These are phyloP conservation scores for Tulasnella sp. DNA, from an alignment of 768 basidiomycete genomes.

Conservation along the genomic window DNA sequence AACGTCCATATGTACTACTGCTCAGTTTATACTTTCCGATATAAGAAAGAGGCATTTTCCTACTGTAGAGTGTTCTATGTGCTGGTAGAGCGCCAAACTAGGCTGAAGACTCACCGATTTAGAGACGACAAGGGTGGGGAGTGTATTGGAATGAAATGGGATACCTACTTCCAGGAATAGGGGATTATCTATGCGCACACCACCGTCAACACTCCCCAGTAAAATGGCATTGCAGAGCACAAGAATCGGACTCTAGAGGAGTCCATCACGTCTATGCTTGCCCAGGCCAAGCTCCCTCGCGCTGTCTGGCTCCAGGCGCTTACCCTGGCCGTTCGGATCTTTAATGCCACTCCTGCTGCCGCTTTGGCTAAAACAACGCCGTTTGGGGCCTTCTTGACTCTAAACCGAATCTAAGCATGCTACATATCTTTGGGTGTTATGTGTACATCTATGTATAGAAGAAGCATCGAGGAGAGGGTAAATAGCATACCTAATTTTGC, in stretches of 20 bases:
- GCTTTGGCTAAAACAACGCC: background rate
- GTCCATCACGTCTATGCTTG: slow-evolving; percentile 1
- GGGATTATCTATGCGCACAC: slow-evolving; percentile 16
- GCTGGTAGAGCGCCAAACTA: slow-evolving; percentile 5
- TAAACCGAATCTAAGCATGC: slow-evolving; percentile 3
- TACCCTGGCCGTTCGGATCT: background rate
- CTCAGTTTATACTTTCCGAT: background rate
- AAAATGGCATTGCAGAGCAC: slow-evolving; percentile 17
- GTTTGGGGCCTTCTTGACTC: background rate
- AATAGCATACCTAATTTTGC: background rate
- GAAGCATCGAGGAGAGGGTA: background rate
- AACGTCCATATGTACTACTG: slow-evolving; percentile 3
- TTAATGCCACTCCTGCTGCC: background rate
- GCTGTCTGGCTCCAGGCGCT: slow-evolving; percentile 12
- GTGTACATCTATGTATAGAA: slow-evolving; percentile 9
- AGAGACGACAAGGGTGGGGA: slow-evolving; percentile 18
- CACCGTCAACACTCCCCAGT: slow-evolving; percentile 14
- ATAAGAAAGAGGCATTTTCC: slow-evolving; percentile 15
- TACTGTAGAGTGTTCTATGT: slow-evolving; percentile 4
- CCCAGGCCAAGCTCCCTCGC: slow-evolving; percentile 7
- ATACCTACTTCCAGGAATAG: background rate
- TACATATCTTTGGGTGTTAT: slow-evolving; percentile 2
- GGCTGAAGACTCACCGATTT: background rate
- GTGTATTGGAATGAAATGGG: slow-evolving; percentile 14
- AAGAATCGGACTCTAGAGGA: slow-evolving; percentile 13